Base-by-base conservation (phyloP, 2,329 filamentous ascomycete species). In the Claviceps digitariae region DNA sequence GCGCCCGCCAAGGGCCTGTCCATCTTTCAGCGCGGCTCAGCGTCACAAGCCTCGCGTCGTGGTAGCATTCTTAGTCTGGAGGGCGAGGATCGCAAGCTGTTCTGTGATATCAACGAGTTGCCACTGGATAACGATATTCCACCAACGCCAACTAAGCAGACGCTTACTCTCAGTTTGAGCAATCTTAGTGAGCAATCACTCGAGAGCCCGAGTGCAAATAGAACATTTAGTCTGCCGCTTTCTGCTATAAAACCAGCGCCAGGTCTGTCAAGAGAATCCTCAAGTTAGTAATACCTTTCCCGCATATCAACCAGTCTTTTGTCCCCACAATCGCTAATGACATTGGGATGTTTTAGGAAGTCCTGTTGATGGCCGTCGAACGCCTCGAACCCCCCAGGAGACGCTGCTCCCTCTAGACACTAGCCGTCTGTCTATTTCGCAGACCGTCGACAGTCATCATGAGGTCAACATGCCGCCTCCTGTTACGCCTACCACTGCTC, bases 81-180 rank as follows among this genome's bases (percentile, higher is more conserved):
- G 61, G 85, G 83, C 23, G 88, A 90, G 43, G 87, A 95, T 50
- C 72, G 77, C 54, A 76, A 79, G 58, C 60, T 72, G 36, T 69
- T 70, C 55, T 63, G 59, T 23, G 67, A 69, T 15, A 58, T 44
- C 12, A 54, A 57, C 20, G 63, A 68, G 45, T 52, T 65, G 36
- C 54, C 60, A 9, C 52, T 64, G 51, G 64, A 69, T 31, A 75
- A 72, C 41, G 90, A 95, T 50, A 74, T 91, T 54, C 90, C 91
- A n/a, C 90, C 91, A 1, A 98, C 93, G 1, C 93, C 93, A 1
- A 97, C 93, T 0, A 97, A 95, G 68, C 81, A 81, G 59, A 72
- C 40, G 3, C 70, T 70, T 53, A 72, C 67, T 43, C 71, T 68
- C 61, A 77, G 68, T 57, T 60, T 70, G 40, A 68, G 64, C 48